Evolutionary conservation across 2,329 filamentous ascomycete genomes (phyloP).

Genomic region (Penicillium sp.): DNA sequence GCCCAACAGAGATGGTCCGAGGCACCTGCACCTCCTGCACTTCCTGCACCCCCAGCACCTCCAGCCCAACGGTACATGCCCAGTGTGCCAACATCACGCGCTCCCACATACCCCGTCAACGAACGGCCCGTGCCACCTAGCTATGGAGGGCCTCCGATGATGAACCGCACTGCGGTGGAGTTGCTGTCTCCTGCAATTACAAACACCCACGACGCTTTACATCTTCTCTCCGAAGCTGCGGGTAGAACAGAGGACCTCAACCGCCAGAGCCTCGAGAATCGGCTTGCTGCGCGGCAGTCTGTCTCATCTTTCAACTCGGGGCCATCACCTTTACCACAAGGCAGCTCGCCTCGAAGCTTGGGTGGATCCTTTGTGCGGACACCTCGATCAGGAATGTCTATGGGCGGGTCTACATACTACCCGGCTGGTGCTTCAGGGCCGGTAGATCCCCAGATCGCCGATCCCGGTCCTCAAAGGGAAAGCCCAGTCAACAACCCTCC

Average conservation of each 20-base stretch:
- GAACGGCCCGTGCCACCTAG: slow-evolving; percentile 27
- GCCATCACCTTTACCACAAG: slow-evolving; percentile 38
- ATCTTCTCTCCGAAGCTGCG: slow-evolving; percentile 84
- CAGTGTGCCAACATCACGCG: slow-evolving; percentile 25
- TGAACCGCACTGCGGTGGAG: slow-evolving; percentile 60
- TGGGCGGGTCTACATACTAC: slow-evolving; percentile 53
- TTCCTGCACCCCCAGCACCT: slow-evolving; percentile 19
- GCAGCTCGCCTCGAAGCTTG: slow-evolving; percentile 36
- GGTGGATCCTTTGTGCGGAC: slow-evolving; percentile 38
- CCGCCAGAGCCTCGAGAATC: slow-evolving; percentile 51
- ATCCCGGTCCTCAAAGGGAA: slow-evolving; percentile 29
- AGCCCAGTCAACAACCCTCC: slow-evolving; percentile 25
- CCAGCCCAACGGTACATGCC: slow-evolving; percentile 30
- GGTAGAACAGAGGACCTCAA: slow-evolving; percentile 52
- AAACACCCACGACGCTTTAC: slow-evolving; percentile 87
- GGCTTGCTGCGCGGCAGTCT: slow-evolving; percentile 40
- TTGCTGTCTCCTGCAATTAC: slow-evolving; percentile 70
- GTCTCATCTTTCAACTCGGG: slow-evolving; percentile 43
- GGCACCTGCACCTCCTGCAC: slow-evolving; percentile 15
- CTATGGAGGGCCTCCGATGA: slow-evolving; percentile 55
- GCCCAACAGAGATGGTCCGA: slow-evolving; percentile 35
- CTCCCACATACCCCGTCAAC: slow-evolving; percentile 27
- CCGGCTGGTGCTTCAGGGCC: slow-evolving; percentile 27
- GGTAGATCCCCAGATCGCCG: slow-evolving; percentile 30
- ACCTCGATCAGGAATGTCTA: slow-evolving; percentile 45